Base-by-base conservation (phyloP, 257 asterid species). In the Asclepias syriaca region DNA sequence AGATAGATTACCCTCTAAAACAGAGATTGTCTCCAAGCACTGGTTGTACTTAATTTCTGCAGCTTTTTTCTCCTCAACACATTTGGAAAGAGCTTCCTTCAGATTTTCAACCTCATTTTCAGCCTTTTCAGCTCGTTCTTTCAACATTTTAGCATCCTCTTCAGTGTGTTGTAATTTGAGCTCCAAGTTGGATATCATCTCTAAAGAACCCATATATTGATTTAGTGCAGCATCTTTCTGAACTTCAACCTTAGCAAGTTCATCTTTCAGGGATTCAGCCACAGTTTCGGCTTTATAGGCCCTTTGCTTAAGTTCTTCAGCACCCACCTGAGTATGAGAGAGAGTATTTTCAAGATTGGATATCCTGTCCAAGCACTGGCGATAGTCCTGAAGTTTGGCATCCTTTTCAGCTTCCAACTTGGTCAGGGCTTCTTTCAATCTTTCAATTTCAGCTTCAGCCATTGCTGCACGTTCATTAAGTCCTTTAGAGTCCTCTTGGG, bases 161-260 rank as follows among this genome's bases (percentile, higher is more conserved):
- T 87, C 92, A 68, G 90, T 75, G 63, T 81, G 77, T 64, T 51
- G 88, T 80, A 90, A 77, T 76, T 82, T 85, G 82, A 80, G 92
- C 91, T 95, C 98, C 83, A 90, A 78, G 75, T 77, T 85, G 13
- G 99, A 88, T 74, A 95, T 86, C 73, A 29, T 80, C 84, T 85
- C 91, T 76, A 95, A 82, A 16, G 95, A 89, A 51, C 79, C 82
- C 84, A 92, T 61, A 81, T 90, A 95, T 77, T 83, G 89, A 74
- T 84, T 72, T 58, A 92, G 97, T 70, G 98, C 96, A 11, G 83
- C 83, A 81, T 92, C 92, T 78, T 90, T 95, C 80, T 90, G 96
- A 58, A 82, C 57, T 21, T 83, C 72, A 68, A 87, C 78, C 69
- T 77, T 82, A 11, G 81, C 84, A 40, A 87, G 85, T 66, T 88